A percentile compares a stretch with the other conserved stretches of the same genome.
These are phyloP conservation scores for Phytophthora pinifolia DNA, from an alignment of 352 stramenopile genomes.

Conservation along the genomic window DNA sequence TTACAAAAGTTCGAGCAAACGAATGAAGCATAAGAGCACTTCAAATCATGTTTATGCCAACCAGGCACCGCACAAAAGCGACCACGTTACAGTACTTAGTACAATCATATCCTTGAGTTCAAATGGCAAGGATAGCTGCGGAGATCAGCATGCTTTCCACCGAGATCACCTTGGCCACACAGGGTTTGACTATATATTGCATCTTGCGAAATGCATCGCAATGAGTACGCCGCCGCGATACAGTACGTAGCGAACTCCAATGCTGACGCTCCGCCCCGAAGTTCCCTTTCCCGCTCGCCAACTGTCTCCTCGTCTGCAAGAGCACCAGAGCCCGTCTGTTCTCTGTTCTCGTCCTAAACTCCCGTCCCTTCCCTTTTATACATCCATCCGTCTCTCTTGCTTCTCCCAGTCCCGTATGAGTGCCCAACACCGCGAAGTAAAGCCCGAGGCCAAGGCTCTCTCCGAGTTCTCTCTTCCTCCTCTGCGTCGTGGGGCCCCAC, in stretches of 20 bases:
- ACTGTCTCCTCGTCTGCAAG: neutral
- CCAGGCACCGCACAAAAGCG: too few relatives aligned
- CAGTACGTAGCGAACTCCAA: too few relatives aligned
- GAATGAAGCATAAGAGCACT: slow-evolving; percentile 17
- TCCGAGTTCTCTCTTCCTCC: neutral
- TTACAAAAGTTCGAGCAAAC: slow-evolving; percentile 5
- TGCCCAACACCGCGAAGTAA: too few relatives aligned
- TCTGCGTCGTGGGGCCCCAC: neutral
- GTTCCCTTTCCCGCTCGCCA: neutral
- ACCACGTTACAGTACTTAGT: too few relatives aligned
- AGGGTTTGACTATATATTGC: too few relatives aligned
- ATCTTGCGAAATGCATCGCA: too few relatives aligned
- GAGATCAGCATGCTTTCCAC: too few relatives aligned
- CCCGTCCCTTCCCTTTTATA: slow-evolving; percentile 9
- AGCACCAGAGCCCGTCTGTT: slow-evolving; percentile 9
- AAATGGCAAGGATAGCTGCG: too few relatives aligned
- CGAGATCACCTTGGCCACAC: too few relatives aligned
- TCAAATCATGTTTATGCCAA: neutral
- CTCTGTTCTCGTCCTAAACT: slow-evolving; percentile 1
- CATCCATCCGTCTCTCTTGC: slow-evolving; percentile 20
- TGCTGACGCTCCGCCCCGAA: neutral
- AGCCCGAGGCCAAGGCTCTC: neutral
- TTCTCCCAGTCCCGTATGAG: slow-evolving; percentile 1
- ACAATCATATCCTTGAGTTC: too few relatives aligned
- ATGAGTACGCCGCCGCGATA: too few relatives aligned